Percentiles rank a stretch among this genome's conserved stretches.
phyloP scores from a whole-genome alignment of 495 filamentous ascomycete species.

The Hypomontagnella monticulosa region DNA sequence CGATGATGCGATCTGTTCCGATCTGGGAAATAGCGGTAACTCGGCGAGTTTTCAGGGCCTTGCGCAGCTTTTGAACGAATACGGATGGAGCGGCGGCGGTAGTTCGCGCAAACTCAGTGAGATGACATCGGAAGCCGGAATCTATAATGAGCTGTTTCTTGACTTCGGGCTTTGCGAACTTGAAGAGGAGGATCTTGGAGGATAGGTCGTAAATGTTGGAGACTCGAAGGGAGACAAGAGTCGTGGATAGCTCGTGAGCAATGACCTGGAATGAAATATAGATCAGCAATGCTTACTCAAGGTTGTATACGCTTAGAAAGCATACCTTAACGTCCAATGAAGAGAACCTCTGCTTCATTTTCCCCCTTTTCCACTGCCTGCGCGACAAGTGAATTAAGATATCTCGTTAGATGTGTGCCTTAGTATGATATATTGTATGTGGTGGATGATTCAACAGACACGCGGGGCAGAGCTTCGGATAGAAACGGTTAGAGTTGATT shows the following conservation, averaged over 20 bases:
- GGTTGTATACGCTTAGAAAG: not conserved
- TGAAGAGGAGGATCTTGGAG: slow-evolving; percentile 93
- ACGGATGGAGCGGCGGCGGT: slow-evolving; percentile 82
- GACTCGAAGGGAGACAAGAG: slow-evolving; percentile 79
- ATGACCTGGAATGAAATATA: slow-evolving; percentile 71
- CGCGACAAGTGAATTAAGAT: not conserved
- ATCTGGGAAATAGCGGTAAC: slow-evolving; percentile 84
- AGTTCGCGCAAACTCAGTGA: slow-evolving; percentile 86
- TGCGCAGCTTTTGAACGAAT: slow-evolving; percentile 86
- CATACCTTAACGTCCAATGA: slow-evolving; percentile 87
- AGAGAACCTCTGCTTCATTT: slow-evolving; percentile 98
- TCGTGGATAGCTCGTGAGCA: slow-evolving; percentile 84
- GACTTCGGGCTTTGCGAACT: slow-evolving; percentile 84
- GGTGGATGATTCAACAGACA: not conserved
- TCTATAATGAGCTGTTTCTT: slow-evolving; percentile 91
- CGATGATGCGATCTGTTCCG: slow-evolving; percentile 92
- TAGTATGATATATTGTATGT: not conserved
- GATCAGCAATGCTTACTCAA: slow-evolving; percentile 17
- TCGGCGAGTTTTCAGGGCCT: slow-evolving; percentile 84
- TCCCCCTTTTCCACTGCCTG: slow-evolving; percentile 35
- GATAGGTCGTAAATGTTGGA: slow-evolving; percentile 96
- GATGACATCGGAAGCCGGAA: slow-evolving; percentile 94
- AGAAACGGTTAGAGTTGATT: not conserved
- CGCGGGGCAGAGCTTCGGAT: slow-evolving; percentile 13
- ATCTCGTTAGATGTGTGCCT: not conserved